Conservation (phyloP, 371 early-diverging fungal species). For the Conidiobolus incongruus region DNA sequence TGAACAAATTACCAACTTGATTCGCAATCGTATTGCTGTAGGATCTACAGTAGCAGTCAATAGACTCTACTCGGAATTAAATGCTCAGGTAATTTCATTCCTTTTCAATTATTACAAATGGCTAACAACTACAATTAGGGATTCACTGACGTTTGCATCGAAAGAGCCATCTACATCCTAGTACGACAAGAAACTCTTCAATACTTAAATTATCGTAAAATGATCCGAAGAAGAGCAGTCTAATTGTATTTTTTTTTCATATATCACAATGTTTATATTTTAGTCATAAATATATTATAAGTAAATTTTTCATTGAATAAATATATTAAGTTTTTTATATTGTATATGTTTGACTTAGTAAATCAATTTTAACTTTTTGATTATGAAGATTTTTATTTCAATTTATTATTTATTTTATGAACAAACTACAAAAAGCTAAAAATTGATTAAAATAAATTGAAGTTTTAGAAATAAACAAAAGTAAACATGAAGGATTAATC, state of each 20-base stretch:
- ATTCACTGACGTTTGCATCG: slow-evolving; percentile 42
- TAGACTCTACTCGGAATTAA: slow-evolving; percentile 21
- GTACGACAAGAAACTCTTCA: slow-evolving; percentile 67
- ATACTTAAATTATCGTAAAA: slow-evolving; percentile 56
- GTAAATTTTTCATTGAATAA: too few relatives aligned
- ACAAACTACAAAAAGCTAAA: too few relatives aligned
- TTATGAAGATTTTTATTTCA: too few relatives aligned
- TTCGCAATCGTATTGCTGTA: slow-evolving; percentile 67
- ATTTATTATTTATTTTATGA: too few relatives aligned
- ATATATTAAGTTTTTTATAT: too few relatives aligned
- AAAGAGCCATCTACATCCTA: slow-evolving; percentile 51
- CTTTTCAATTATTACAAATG: not conserved
- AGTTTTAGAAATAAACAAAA: too few relatives aligned
- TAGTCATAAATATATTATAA: too few relatives aligned
- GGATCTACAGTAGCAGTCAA: slow-evolving; percentile 54
- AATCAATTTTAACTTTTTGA: too few relatives aligned
- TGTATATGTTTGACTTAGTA: too few relatives aligned
- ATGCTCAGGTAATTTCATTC: not conserved
- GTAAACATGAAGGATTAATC: too few relatives aligned
- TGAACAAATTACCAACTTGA: slow-evolving; percentile 50
- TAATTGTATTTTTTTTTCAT: not conserved
- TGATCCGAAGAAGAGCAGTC: slow-evolving; percentile 2
- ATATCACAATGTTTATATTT: too few relatives aligned
- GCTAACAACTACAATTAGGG: slow-evolving; percentile 16
- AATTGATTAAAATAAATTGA: too few relatives aligned